These are phyloP conservation scores for Amoeboradix gromovi DNA, from an alignment of 371 early-diverging fungal genomes.

Conservation along the genomic window DNA sequence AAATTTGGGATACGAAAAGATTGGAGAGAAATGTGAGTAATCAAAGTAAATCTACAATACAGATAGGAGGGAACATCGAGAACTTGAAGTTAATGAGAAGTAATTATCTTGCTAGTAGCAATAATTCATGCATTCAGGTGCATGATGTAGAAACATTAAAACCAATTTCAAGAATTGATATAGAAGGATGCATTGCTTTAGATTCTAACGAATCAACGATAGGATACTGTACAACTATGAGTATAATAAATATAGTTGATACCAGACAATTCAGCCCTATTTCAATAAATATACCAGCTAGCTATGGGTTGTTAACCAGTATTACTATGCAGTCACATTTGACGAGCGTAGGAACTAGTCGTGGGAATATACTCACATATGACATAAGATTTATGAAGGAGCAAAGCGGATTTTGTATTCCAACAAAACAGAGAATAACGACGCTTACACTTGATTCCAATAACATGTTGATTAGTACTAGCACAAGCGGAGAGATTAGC, in stretches of 20 bases:
- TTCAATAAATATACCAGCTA: not conserved
- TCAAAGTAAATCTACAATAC: slow-evolving; percentile 32
- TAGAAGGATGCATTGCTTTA: not conserved
- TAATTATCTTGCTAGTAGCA: slow-evolving; percentile 49
- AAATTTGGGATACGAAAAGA: slow-evolving; percentile 53
- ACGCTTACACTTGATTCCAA: not conserved
- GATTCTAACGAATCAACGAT: no score
- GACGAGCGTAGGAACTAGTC: not conserved
- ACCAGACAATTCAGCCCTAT: not conserved
- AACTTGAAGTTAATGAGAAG: slow-evolving; percentile 49
- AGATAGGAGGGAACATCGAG: slow-evolving; percentile 36
- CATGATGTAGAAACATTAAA: not conserved
- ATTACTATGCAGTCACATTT: not conserved
- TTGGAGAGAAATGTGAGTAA: slow-evolving; percentile 52
- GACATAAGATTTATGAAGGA: not conserved
- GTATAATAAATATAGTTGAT: not conserved
- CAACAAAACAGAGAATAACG: not conserved
- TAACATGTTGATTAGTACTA: not conserved
- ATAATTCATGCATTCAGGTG: slow-evolving; percentile 53
- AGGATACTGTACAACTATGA: not conserved
- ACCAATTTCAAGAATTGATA: not conserved
- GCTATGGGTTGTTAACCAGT: not conserved
- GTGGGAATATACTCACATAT: not conserved
- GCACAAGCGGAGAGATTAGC: not conserved
- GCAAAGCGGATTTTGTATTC: not conserved